Evolutionary conservation across 1,284 basidiomycete genomes (phyloP), one percentile per base, ranked within the genome.

Genomic region (Cerrena zonata): DNA sequence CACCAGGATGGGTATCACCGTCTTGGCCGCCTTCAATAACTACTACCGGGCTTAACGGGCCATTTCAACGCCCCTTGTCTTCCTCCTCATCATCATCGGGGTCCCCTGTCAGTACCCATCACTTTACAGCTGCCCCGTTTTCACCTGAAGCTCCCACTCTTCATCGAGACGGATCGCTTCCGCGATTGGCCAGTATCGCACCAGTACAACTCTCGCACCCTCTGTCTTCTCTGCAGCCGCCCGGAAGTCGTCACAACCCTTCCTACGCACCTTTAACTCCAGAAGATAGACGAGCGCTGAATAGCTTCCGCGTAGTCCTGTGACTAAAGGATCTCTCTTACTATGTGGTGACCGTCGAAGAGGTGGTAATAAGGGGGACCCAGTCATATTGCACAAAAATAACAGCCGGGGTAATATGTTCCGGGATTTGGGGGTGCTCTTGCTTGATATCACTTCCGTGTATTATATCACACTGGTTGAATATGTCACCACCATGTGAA

Each of bases 121-220:
- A 43, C 53, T 47, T 55, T 40, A 45, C 52, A 51, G 47, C 42
- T 39, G 48, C 51, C 23, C 43, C 57, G 5, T 23, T 22, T 13
- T n/a, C 18, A 42, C 41, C 7, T 23, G 19, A 23, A 13, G 19
- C n/a, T 23, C 22, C 13, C 18, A 22, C 41, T 19, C 41, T 13
- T n/a, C 59, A 51, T 45, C 61, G 49, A 52, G 68, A 50, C 54
- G 61, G 45, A 43, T 63, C 58, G 27, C 62, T 75, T 19, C 73
- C 75, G 13, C 69, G 74, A 12, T 66, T 76, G 38, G 69, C 74
- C 30, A 70, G 70, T n/a, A 62, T 76, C 52, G 58, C 65, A 39
- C 61, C 65, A 12, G 55, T 58, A 3, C 58, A 59, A 26, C 62
- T 56, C 19, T 56, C 63, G 18, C 54, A 53, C 37, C 60, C 59